These are phyloP conservation scores for Amanita inopinata DNA, from an alignment of 768 basidiomycete genomes.

Conservation along the genomic window DNA sequence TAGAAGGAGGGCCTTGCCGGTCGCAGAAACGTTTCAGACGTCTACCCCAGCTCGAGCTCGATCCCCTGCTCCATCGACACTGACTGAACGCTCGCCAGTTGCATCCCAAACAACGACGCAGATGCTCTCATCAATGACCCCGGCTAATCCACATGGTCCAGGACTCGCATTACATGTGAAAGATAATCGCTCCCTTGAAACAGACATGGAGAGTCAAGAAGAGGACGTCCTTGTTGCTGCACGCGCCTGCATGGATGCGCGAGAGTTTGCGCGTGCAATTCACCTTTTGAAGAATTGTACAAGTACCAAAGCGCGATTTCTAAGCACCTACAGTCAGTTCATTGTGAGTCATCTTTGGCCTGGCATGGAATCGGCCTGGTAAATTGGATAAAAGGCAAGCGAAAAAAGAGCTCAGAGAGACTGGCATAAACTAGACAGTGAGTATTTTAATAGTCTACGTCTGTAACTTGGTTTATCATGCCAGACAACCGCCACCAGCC, in stretches of 20 bases:
- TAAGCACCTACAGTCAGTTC: constrained; percentile 74
- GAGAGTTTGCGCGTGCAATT: constrained; percentile 69
- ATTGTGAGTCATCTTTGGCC: constrained; percentile 47
- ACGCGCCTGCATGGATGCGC: constrained; percentile 60
- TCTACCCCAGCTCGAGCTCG: constrained; percentile 48
- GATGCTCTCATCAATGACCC: constrained; percentile 14
- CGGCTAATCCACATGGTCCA: constrained; percentile 29
- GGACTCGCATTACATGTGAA: constrained; percentile 21
- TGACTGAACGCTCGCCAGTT: constrained; percentile 25
- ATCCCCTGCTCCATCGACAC: constrained; percentile 31
- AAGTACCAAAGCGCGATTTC: constrained; percentile 66
- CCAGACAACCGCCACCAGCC: constrained; percentile 65
- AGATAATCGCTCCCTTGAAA: constrained; percentile 27
- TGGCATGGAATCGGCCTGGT: constrained; percentile 7
- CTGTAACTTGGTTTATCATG: constrained; percentile 5
- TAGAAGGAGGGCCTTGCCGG: constrained; percentile 28
- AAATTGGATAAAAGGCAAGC: constrained; percentile 43
- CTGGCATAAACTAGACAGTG: constrained; percentile 79
- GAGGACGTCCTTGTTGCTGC: constrained; percentile 68
- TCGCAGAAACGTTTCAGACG: constrained; percentile 36
- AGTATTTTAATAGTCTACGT: constrained; percentile 16
- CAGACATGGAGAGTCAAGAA: constrained; percentile 48
- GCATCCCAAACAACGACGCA: constrained; percentile 23
- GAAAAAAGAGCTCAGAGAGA: constrained; percentile 77
- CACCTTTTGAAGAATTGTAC: constrained; percentile 54